These are phyloP conservation scores for Curvularia lunata DNA, from an alignment of 2,329 filamentous ascomycete genomes.

Conservation along the genomic window DNA sequence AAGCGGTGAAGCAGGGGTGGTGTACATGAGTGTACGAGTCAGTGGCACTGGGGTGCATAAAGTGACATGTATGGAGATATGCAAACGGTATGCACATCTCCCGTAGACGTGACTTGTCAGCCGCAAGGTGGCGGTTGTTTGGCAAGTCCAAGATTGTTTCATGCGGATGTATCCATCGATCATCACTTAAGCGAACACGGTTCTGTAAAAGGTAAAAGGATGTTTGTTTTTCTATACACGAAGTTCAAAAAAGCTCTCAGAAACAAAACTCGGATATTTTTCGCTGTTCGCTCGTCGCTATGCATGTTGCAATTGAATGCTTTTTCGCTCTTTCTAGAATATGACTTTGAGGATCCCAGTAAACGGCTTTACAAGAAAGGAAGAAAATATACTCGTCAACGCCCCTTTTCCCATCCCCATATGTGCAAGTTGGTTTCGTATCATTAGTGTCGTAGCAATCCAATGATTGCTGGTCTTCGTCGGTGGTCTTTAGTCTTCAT, in stretches of 20 bases:
- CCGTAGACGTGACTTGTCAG: not conserved
- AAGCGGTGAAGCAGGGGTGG: not conserved
- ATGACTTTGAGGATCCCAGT: conserved; percentile 1
- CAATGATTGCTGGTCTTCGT: not conserved
- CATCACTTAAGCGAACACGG: not conserved
- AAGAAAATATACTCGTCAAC: not conserved
- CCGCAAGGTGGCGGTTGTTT: not conserved
- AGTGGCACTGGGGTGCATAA: conserved; percentile 1
- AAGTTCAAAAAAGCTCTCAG: not conserved
- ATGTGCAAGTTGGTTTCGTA: conserved; percentile 3
- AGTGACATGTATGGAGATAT: not conserved
- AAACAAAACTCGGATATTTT: not conserved
- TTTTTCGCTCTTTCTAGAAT: conserved; percentile 5
- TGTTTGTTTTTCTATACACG: not conserved
- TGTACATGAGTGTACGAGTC: not conserved
- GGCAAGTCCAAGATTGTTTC: not conserved
- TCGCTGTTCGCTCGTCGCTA: conserved; percentile 1
- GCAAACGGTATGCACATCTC: not conserved
- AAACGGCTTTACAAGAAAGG: not conserved
- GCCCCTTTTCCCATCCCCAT: not conserved
- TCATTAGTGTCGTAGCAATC: conserved; percentile 4
- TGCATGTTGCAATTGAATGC: conserved; percentile 7
- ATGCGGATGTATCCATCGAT: not conserved
- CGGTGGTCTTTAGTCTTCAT: not conserved
- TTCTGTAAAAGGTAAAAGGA: not conserved